Evolutionary conservation across 2,329 filamentous ascomycete genomes (phyloP), one percentile per base, ranked within the genome.

Genomic region (Leptoxyphium fumago): DNA sequence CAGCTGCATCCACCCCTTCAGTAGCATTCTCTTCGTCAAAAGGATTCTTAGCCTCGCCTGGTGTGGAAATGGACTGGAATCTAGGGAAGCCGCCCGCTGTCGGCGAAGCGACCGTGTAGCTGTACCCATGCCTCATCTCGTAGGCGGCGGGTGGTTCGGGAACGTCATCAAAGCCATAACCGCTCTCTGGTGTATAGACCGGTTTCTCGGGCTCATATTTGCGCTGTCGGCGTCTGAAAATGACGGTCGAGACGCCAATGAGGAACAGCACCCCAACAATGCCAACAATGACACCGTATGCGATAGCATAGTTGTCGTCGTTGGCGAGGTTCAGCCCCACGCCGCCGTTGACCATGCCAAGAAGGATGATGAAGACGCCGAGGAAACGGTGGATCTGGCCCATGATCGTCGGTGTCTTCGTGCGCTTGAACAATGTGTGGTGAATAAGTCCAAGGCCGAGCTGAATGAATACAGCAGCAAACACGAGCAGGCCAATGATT

Each of bases 281-380:
- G 34, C 70, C 41, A 39, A 71, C 59, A 41, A 74, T 58, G 29
- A 74, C 58, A 28, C 74, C 55, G 17, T 64, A 68, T 7, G 68
- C 63, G 13, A 36, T 65, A 29, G 70, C 62, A 52, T 65, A 69
- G 48, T 57, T 58, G n/a, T 63, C 52, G 43, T 72, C 71, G 11
- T 69, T 61, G 2, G 76, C 74, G 42, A 79, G 71, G 0, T 67
- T 65, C 54, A 79, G 77, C 17, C 77, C 77, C 4, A 78, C 59
- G 48, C 77, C 76, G 21, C 66, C 73, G 48, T 80, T 78, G 44
- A 72, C 52, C 13, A 74, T 62, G 39, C 74, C 77, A 2, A 77
- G 53, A 9, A 69, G 55, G 15, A 80, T 65, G 32, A 75, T 64
- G 4, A 70, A 39, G 13, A 75, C 68, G 2, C 77, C 77, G 2